phyloP scores from a whole-genome alignment of 495 filamentous ascomycete species.

The Penicillium samsonianum region DNA sequence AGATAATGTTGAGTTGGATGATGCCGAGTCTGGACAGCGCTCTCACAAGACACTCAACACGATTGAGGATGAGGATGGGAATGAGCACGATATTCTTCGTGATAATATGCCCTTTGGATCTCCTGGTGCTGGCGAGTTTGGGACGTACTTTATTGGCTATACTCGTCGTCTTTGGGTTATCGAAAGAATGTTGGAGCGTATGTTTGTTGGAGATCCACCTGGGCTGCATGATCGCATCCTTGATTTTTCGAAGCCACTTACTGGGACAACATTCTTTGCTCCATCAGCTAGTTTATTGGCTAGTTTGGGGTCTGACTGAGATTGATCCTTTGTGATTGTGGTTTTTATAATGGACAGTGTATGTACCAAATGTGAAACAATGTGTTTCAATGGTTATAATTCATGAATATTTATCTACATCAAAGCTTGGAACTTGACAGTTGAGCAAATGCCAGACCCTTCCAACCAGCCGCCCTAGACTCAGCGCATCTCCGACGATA shows the following conservation, averaged over 20 bases:
- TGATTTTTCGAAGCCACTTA: constrained; percentile 55
- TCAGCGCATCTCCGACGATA: constrained; percentile 26
- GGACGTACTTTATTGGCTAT: constrained; percentile 63
- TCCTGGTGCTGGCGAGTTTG: constrained; percentile 53
- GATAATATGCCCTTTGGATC: constrained; percentile 65
- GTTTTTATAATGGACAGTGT: not conserved
- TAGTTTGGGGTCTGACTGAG: constrained; percentile 32
- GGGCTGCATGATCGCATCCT: constrained; percentile 57
- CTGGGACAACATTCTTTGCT: constrained; percentile 55
- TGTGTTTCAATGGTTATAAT: not conserved
- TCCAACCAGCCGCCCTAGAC: constrained; percentile 21
- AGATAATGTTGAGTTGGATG: constrained; percentile 57
- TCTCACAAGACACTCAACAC: constrained; percentile 57
- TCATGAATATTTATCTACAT: not conserved
- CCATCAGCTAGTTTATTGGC: constrained; percentile 49
- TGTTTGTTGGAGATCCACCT: constrained; percentile 57
- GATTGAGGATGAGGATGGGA: constrained; percentile 53
- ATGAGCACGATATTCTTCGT: constrained; percentile 54
- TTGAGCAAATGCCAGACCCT: constrained; percentile 16
- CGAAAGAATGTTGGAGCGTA: constrained; percentile 58
- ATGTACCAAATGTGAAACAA: not conserved
- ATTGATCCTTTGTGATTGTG: not conserved
- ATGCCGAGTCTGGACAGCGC: constrained; percentile 49
- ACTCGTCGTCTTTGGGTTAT: constrained; percentile 57
- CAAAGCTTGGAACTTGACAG: constrained; percentile 4